Conservation (phyloP, 805 yeast genomes). For the Ogataea methylovora region DNA sequence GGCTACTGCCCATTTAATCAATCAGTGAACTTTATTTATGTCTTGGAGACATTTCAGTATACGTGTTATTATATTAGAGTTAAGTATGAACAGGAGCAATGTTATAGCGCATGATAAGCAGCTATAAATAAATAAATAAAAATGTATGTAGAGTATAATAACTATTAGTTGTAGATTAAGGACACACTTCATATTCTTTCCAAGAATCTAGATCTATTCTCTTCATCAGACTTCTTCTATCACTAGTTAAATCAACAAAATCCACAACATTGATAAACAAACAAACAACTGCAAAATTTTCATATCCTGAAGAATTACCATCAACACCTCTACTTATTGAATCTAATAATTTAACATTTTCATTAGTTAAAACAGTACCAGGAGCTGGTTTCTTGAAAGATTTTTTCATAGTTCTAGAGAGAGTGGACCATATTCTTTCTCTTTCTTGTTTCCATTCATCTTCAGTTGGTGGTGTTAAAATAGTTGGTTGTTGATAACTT, state of each 20-base stretch:
- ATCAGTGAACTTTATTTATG: too few relatives aligned
- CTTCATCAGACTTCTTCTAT: conserved; percentile 45
- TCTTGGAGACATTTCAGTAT: too few relatives aligned
- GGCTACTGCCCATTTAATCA: too few relatives aligned
- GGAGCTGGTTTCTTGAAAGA: conserved; percentile 72
- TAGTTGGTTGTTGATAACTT: conserved; percentile 1
- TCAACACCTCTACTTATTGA: conserved; percentile 77
- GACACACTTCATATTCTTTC: conserved; percentile 76
- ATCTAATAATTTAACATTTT: conserved; percentile 52
- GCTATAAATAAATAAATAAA: too few relatives aligned
- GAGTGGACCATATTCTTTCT: conserved; percentile 50
- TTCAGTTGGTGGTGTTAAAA: conserved; percentile 36
- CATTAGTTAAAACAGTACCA: conserved; percentile 47
- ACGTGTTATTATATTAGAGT: too few relatives aligned
- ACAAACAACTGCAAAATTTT: conserved; percentile 63
- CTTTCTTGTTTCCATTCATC: conserved; percentile 68
- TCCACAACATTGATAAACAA: conserved; percentile 69
- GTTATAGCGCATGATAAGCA: too few relatives aligned
- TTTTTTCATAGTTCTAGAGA: conserved; percentile 54
- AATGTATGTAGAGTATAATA: too few relatives aligned
- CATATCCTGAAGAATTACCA: conserved; percentile 58
- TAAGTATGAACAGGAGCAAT: too few relatives aligned
- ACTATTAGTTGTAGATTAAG: conserved; percentile 39
- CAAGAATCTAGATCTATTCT: conserved; percentile 54
- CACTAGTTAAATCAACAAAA: conserved; percentile 48